Conservation (phyloP, 2,329 filamentous ascomycete species). For the Corynespora cassiicola region DNA sequence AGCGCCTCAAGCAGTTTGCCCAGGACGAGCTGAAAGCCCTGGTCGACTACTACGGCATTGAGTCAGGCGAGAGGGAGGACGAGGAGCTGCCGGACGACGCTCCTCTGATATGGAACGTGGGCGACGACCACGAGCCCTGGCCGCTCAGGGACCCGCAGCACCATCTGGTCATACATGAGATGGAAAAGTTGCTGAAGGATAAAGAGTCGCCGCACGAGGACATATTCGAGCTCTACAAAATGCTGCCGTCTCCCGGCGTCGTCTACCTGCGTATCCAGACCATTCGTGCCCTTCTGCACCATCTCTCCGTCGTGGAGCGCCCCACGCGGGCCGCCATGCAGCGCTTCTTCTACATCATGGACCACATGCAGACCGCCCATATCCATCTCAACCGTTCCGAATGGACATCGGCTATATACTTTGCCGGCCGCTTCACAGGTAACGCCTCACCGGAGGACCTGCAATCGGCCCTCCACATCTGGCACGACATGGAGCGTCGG, state of each 20-base stretch:
- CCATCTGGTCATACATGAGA: slow-evolving; percentile 38
- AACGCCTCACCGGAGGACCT: slow-evolving; percentile 65
- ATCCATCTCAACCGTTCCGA: slow-evolving; percentile 71
- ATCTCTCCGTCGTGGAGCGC: slow-evolving; percentile 69
- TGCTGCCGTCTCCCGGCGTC: slow-evolving; percentile 61
- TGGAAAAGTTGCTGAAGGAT: slow-evolving; percentile 50
- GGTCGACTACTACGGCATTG: slow-evolving; percentile 54
- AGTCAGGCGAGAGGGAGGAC: slow-evolving; percentile 29
- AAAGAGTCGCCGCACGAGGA: slow-evolving; percentile 52
- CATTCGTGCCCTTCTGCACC: slow-evolving; percentile 70
- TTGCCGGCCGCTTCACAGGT: slow-evolving; percentile 75
- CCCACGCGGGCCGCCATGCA: slow-evolving; percentile 67
- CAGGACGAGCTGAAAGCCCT: slow-evolving; percentile 54
- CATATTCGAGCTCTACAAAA: slow-evolving; percentile 61
- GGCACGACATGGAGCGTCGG: slow-evolving; percentile 86
- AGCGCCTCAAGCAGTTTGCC: slow-evolving; percentile 39
- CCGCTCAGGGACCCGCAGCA: slow-evolving; percentile 38
- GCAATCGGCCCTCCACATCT: slow-evolving; percentile 75
- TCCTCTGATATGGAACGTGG: slow-evolving; percentile 37
- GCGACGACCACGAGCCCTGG: slow-evolving; percentile 41
- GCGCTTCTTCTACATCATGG: slow-evolving; percentile 81
- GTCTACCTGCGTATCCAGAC: slow-evolving; percentile 56
- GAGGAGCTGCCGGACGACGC: slow-evolving; percentile 40
- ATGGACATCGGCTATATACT: slow-evolving; percentile 85
- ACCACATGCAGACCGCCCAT: slow-evolving; percentile 79